Percentiles rank a stretch among this genome's conserved stretches.
Evolutionary conservation across 2,329 filamentous ascomycete species (phyloP).

Genomic region (Aspergillus piperis): DNA sequence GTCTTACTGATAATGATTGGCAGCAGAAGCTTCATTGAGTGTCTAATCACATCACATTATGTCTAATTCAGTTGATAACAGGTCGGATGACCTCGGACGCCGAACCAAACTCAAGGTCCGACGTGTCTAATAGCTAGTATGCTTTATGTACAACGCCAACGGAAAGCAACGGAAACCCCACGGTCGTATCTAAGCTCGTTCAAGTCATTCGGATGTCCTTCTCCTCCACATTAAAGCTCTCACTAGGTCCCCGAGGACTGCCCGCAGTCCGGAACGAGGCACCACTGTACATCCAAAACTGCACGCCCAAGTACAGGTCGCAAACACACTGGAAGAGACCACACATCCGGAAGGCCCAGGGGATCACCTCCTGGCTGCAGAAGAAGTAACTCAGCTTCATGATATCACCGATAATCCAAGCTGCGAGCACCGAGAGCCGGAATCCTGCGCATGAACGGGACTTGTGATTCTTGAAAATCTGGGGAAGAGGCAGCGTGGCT

Average conservation of each 20-base stretch:
- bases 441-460: slow-evolving; percentile 53
- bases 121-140: neutral
- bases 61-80: neutral
- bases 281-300: slow-evolving; percentile 51
- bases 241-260: slow-evolving; percentile 27
- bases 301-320: slow-evolving; percentile 50
- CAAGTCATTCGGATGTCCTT: slow-evolving; percentile 44
- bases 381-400: slow-evolving; percentile 57
- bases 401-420: slow-evolving; percentile 52
- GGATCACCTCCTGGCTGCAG: slow-evolving; percentile 44
- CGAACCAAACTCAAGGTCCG: neutral
- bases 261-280: slow-evolving; percentile 25
- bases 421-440: slow-evolving; percentile 48
- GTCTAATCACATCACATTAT: neutral
- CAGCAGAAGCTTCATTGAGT: neutral
- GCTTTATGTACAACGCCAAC: slow-evolving; percentile 3
- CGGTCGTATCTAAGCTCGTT: slow-evolving; percentile 7
- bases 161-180: neutral
- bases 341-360: slow-evolving; percentile 52
- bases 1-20: neutral
- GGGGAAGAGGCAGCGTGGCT: slow-evolving; percentile 50
- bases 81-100: neutral
- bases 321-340: slow-evolving; percentile 53
- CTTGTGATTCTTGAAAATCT: slow-evolving; percentile 50
- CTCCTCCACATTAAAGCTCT: slow-evolving; percentile 33